phyloP scores from a whole-genome alignment of 2,329 filamentous ascomycete genomes.

The Niveomyces coronatus region DNA sequence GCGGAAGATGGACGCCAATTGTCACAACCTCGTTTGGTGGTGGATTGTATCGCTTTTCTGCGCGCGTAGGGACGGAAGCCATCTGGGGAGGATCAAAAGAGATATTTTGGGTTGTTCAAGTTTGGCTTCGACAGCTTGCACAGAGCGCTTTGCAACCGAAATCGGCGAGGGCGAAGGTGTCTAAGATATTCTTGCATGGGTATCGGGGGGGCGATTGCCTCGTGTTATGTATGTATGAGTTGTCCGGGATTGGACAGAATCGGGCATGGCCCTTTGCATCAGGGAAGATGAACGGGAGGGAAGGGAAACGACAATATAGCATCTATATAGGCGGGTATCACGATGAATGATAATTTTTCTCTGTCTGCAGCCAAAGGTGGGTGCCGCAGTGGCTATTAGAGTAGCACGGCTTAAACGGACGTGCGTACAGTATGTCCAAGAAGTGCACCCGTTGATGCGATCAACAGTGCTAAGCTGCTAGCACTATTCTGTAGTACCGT shows the following conservation, averaged over 20 bases:
- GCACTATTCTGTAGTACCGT: no score
- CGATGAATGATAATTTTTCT: slow-evolving; percentile 1
- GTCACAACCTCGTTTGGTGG: slow-evolving; percentile 4
- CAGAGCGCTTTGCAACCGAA: not conserved
- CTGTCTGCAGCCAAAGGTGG: no score
- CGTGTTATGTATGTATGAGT: slow-evolving; percentile 4
- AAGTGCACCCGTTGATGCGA: no score
- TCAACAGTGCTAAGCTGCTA: no score
- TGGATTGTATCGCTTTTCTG: not conserved
- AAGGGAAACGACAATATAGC: slow-evolving; percentile 2
- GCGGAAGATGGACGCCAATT: no score
- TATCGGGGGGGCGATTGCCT: slow-evolving; percentile 1
- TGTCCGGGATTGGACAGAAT: not conserved
- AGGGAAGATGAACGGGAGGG: not conserved
- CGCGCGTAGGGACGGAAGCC: not conserved
- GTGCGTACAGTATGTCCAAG: no score
- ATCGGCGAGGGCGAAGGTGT: not conserved
- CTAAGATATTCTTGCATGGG: not conserved
- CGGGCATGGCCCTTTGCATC: not conserved
- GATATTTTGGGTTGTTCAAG: slow-evolving; percentile 4
- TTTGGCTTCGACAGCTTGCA: slow-evolving; percentile 4
- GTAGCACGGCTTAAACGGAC: no score
- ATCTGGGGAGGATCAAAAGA: slow-evolving; percentile 3
- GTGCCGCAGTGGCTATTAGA: no score
- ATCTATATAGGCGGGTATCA: slow-evolving; percentile 7